These are phyloP conservation scores for Paramarasmius palmivorus DNA, from an alignment of 1,284 basidiomycete genomes.

Conservation along the genomic window DNA sequence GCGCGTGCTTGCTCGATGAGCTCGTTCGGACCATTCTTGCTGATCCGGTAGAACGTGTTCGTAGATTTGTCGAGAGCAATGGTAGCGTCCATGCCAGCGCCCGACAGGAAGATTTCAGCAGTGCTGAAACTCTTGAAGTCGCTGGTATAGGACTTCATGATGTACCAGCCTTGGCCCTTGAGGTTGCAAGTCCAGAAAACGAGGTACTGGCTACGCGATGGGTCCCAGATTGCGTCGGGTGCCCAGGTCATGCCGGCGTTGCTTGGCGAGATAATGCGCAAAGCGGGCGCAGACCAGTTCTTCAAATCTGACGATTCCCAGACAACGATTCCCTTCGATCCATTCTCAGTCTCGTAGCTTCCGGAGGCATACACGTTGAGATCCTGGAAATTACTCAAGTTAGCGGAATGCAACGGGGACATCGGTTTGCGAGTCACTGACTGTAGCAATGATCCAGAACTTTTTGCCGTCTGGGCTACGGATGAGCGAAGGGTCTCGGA, in stretches of 20 bases:
- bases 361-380: constrained; percentile 16
- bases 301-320: constrained; percentile 19
- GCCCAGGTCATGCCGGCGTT: constrained; percentile 22
- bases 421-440: background rate
- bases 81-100: too few relatives aligned
- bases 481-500: constrained; percentile 20
- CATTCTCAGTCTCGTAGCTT: constrained; percentile 13
- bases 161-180: too few relatives aligned
- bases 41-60: too few relatives aligned
- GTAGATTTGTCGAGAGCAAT: too few relatives aligned
- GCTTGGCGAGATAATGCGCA: background rate
- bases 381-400: constrained; percentile 3
- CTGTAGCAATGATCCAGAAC: constrained; percentile 20
- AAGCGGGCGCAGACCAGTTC: constrained; percentile 13
- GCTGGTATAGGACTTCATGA: too few relatives aligned
- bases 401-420: background rate
- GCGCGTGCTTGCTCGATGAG: too few relatives aligned
- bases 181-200: too few relatives aligned
- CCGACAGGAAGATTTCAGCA: too few relatives aligned
- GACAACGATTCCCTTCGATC: constrained; percentile 14
- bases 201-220: too few relatives aligned
- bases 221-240: constrained; percentile 9
- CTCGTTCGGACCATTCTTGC: too few relatives aligned
- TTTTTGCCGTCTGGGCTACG: constrained; percentile 15
- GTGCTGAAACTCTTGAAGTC: too few relatives aligned